Evolutionary conservation across 768 basidiomycete genomes (phyloP), one percentile per base, ranked within the genome.

Genomic region (Grammothele lineata): DNA sequence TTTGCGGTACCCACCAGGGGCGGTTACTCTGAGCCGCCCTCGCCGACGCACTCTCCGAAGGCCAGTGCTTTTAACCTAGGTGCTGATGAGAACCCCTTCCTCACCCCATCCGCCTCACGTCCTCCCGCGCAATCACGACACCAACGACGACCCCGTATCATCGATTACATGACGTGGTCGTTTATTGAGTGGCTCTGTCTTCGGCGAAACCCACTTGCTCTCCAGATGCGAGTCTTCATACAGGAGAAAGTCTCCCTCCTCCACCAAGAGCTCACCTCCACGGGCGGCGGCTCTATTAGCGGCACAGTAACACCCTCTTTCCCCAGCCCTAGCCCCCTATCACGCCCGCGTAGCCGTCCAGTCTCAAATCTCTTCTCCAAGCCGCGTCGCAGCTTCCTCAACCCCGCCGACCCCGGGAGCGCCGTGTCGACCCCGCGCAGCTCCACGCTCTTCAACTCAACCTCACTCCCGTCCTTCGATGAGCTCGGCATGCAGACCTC

Each of bases 161-260:
- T 86, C 5, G 87, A 90, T 60, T 89, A 87, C 54, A 66, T 78
- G 8, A 68, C 83, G 1, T 88, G 86, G 86, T 88, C 87, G 3
- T 61, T 81, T 23, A 64, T 88, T 22, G 83, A 87, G 56, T 71
- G 85, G 44, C 61, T 85, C 15, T 84, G 79, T 52, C 71, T 78
- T 1, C 77, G 75, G 56, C 74, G 83, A 15, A 80, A 67, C 32
- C 85, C 86, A 1, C 70, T 90, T 23, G 66, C 76, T 43, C 65
- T 84, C 23, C 85, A 86, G 53, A 71, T 89, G 66, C 81, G 82
- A 21, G 64, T 80, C 3, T 75, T 86, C 48, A 66, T 77, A n/a
- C 76, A 77, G 54, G 83, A 85, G 62, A 85, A 83, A 55, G 70
- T 84, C 1, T 67, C 73, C 0, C 59, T 67, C 11, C 64, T 89